Evolutionary conservation across 169 alveolate species (phyloP), one percentile per base, ranked within the genome.

Genomic region (Babesia caballi): DNA sequence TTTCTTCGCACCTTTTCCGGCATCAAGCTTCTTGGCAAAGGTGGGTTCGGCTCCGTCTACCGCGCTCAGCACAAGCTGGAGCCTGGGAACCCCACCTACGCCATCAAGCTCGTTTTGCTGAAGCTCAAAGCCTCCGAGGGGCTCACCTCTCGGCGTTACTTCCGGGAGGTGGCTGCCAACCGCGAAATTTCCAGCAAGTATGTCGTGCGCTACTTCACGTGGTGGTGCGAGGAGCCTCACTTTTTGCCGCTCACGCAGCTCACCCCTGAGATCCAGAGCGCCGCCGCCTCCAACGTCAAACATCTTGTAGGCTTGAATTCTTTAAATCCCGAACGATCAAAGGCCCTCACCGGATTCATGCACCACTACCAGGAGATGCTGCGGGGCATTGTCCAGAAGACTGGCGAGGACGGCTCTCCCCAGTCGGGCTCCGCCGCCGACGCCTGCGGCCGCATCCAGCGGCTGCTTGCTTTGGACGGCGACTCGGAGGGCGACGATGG

Each of bases 211-310:
- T 93, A 91, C 76, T 93, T 88, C 69, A 93, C 95, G n/a, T 93
- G 96, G 96, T 93, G 96, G 96, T 93, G 96, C 57, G 96, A 93
- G 61, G 96, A 93, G 72, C 96, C 96, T 15, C 95, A 90, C 70
- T 92, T 90, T 49, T 69, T 93, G 17, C 96, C 95, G 8, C 74
- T 88, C 63, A 84, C 78, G 57, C 67, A 70, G 53, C 76, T 76
- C 86, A 84, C 89, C 51, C 85, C 63, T 61, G 94, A 81, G 78
- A 66, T 75, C 49, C 90, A 67, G 54, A 83, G 69, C 76, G 88
- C 75, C 57, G 93, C 86, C 47, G 90, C 84, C 54, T 76, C 46
- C 52, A 90, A 76, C 60, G 85, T 77, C 58, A 90, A 75, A 54
- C 84, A 66, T 51, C 83, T 84, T 30, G 54, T 82, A 33, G 83